Evolutionary conservation across 768 basidiomycete species (phyloP).

Genomic region (Steccherinum ochraceum): DNA sequence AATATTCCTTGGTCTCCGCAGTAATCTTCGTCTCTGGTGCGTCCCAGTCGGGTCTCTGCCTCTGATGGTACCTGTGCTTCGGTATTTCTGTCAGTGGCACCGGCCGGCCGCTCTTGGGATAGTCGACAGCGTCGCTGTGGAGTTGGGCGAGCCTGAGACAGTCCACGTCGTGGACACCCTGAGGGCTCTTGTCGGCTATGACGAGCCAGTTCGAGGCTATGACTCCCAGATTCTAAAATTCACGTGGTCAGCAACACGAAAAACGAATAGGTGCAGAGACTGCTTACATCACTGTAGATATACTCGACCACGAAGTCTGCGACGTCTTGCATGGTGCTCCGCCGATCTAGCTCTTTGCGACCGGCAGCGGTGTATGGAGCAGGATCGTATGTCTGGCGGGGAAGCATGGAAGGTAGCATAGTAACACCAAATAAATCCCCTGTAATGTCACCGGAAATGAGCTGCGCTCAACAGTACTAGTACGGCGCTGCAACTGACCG

Average conservation of each 20-base stretch:
- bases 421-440: conserved; percentile 20
- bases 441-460: conserved; percentile 1
- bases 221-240: conserved; percentile 40
- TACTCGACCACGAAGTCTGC: conserved; percentile 67
- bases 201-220: conserved; percentile 59
- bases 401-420: conserved; percentile 18
- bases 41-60: conserved; percentile 54
- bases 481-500: conserved; percentile 38
- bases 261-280: neutral
- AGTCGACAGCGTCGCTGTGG: conserved; percentile 64
- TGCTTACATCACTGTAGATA: conserved; percentile 55
- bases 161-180: conserved; percentile 41
- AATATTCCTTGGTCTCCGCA: conserved; percentile 20
- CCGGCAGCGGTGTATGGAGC: conserved; percentile 44
- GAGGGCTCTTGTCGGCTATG: conserved; percentile 49
- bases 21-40: conserved; percentile 49
- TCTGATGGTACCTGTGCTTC: conserved; percentile 29
- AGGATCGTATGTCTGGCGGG: conserved; percentile 25
- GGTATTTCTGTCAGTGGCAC: conserved; percentile 34
- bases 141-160: conserved; percentile 49
- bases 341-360: conserved; percentile 37
- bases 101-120: conserved; percentile 44
- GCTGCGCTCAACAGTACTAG: conserved; percentile 43
- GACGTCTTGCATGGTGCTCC: conserved; percentile 56
- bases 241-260: too few relatives aligned